phyloP scores from a whole-genome alignment of 2,329 filamentous ascomycete species.

The Sarocladiaceae sp. region DNA sequence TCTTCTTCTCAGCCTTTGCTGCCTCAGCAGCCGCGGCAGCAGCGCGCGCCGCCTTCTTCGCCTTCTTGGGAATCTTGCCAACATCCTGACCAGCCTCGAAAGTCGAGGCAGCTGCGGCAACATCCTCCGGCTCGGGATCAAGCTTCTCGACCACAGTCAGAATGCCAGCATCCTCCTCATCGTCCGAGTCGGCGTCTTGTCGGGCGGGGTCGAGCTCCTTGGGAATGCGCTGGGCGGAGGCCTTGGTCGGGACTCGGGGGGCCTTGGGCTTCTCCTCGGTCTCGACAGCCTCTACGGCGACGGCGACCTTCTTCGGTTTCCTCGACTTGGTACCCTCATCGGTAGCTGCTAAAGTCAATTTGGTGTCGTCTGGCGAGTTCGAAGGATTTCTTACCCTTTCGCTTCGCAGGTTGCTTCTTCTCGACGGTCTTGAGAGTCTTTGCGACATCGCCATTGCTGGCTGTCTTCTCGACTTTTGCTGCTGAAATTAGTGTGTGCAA shows the following conservation, averaged over 20 bases:
- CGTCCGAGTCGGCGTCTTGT: conserved; percentile 19
- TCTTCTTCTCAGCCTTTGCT: conserved; percentile 22
- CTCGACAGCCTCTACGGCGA: conserved; percentile 24
- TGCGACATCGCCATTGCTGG: conserved; percentile 22
- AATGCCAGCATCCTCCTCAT: conserved; percentile 30
- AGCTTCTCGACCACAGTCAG: conserved; percentile 37
- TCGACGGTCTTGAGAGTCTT: conserved; percentile 23
- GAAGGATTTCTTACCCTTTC: conserved; percentile 20
- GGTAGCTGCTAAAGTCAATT: conserved; percentile 15
- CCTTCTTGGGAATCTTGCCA: conserved; percentile 44
- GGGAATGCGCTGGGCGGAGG: conserved; percentile 9
- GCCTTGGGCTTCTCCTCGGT: conserved; percentile 23
- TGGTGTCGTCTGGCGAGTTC: background rate
- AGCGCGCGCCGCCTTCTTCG: conserved; percentile 35
- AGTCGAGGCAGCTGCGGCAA: conserved; percentile 24
- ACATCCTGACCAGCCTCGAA: conserved; percentile 45
- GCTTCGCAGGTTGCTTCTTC: conserved; percentile 29
- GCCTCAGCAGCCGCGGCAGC: conserved; percentile 3
- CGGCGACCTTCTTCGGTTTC: conserved; percentile 21
- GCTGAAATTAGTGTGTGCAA: background rate
- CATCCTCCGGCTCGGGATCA: conserved; percentile 37
- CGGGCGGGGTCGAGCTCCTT: conserved; percentile 17
- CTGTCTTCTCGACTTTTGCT: conserved; percentile 7
- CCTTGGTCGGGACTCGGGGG: conserved; percentile 14
- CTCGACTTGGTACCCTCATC: conserved; percentile 22